phyloP scores from a whole-genome alignment of 306 rosid genomes.

The Prunus padus region DNA sequence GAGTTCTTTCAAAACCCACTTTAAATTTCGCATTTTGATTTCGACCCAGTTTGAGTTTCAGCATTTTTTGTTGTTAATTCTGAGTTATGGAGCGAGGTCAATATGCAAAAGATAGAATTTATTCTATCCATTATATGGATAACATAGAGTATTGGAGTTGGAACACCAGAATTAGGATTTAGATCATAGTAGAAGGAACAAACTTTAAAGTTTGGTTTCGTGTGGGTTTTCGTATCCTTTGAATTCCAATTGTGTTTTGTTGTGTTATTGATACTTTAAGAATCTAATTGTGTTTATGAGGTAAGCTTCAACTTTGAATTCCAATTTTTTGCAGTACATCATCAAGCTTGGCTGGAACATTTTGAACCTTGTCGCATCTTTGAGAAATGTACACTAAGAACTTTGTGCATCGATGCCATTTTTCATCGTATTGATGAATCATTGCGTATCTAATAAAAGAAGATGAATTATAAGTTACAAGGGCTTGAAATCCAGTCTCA shows the following conservation, averaged over 20 bases:
- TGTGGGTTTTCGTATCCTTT: not conserved
- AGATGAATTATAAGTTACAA: constrained; percentile 24
- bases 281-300: not conserved
- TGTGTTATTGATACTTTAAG: not conserved
- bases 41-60: not conserved
- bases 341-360: constrained; percentile 6
- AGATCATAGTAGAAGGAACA: not conserved
- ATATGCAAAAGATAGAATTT: not conserved
- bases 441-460: not conserved
- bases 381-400: constrained; percentile 6
- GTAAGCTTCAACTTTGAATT: not conserved
- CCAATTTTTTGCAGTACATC: constrained; percentile 1
- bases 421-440: constrained; percentile 11
- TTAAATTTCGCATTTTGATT: not conserved
- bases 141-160: not conserved
- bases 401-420: constrained; percentile 14
- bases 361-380: not conserved
- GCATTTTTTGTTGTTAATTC: not conserved
- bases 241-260: no score
- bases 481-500: constrained; percentile 24
- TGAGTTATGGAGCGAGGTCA: not conserved
- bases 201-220: not conserved
- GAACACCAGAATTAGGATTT: constrained; percentile 1
- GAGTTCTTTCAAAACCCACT: not conserved
- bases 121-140: not conserved